These are phyloP conservation scores for Clonostachys byssicola DNA, from an alignment of 2,329 filamentous ascomycete species.

Conservation along the genomic window DNA sequence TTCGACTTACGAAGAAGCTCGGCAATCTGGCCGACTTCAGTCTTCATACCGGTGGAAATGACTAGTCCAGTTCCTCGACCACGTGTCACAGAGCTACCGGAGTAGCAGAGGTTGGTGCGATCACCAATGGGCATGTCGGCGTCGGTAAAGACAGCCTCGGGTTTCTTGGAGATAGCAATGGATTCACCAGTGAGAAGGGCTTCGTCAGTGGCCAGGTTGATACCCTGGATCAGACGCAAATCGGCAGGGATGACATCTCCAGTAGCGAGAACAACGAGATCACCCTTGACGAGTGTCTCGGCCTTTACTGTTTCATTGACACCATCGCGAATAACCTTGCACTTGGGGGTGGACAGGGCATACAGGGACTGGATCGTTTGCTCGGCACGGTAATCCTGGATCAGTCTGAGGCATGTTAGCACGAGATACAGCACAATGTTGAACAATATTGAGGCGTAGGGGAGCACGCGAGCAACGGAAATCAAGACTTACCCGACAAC, in stretches of 20 bases:
- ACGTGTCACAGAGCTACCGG: constrained; percentile 67
- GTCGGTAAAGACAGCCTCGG: constrained; percentile 49
- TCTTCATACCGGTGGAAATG: constrained; percentile 67
- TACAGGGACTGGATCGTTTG: constrained; percentile 59
- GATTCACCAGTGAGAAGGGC: constrained; percentile 73
- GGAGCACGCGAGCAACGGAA: not conserved
- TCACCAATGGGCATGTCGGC: constrained; percentile 60
- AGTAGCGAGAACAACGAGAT: constrained; percentile 57
- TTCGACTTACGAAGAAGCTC: constrained; percentile 57
- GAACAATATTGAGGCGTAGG: constrained; percentile 5
- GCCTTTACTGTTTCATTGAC: constrained; percentile 46
- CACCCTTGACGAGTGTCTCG: constrained; percentile 59
- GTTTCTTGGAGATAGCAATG: constrained; percentile 61
- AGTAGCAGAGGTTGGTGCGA: constrained; percentile 67
- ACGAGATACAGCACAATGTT: constrained; percentile 10
- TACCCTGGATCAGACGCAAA: constrained; percentile 57
- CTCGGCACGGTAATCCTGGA: constrained; percentile 59
- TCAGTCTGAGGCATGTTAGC: constrained; percentile 35
- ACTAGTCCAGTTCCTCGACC: constrained; percentile 68
- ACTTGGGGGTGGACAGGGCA: constrained; percentile 53
- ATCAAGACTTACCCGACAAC: constrained; percentile 50
- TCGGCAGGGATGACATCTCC: constrained; percentile 71
- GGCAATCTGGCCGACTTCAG: constrained; percentile 75
- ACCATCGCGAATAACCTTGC: constrained; percentile 53
- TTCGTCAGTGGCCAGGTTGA: constrained; percentile 76